Evolutionary conservation across 2,329 filamentous ascomycete genomes (phyloP), one percentile per base, ranked within the genome.

Genomic region (Botrytis byssoidea): DNA sequence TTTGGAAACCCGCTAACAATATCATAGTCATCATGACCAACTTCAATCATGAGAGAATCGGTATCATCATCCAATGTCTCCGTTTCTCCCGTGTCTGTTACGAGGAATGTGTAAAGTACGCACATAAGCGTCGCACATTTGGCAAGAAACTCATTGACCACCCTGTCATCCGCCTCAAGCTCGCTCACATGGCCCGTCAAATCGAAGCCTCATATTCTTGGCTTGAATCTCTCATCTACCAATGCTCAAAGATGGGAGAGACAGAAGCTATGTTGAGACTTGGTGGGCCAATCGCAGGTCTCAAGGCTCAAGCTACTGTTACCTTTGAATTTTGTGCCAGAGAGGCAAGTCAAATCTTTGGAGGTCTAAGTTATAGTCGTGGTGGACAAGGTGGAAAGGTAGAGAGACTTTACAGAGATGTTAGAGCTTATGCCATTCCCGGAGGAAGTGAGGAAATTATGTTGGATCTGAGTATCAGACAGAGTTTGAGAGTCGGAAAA

Each of bases 31-130:
- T 99, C 87, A 98, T 98, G 95, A 98, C 94, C 82, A 98, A 98
- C 88, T 98, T 98, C 88, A 98, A 98, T 89, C 96, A 98, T 87
- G 96, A 99, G 86, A 93, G 96, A 76, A 95, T 99, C 79, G 96
- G 96, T 76, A 98, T 99, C 84, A 95, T 98, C 85, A 98, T 98
- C 86, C 96, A 99, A 85, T 97, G 91, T 81, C 83, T 98, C 77
- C 94, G 96, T 81, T 98, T 99, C 89, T 91, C 93, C 61, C 94
- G 96, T 78, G 95, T 98, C 78, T 98, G 95, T 88, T 97, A 94
- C 86, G 95, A 98, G 83, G 96, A 99, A 85, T 93, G 92, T 37
- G 89, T 98, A 83, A 97, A 97, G 83, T 99, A 98, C 85, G 95
- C 94, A 75, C 93, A 96, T 90, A 99, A 99, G 90, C 93, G 96